phyloP scores from a whole-genome alignment of 23 red algal genomes.

The Pyropia yezoensis region DNA sequence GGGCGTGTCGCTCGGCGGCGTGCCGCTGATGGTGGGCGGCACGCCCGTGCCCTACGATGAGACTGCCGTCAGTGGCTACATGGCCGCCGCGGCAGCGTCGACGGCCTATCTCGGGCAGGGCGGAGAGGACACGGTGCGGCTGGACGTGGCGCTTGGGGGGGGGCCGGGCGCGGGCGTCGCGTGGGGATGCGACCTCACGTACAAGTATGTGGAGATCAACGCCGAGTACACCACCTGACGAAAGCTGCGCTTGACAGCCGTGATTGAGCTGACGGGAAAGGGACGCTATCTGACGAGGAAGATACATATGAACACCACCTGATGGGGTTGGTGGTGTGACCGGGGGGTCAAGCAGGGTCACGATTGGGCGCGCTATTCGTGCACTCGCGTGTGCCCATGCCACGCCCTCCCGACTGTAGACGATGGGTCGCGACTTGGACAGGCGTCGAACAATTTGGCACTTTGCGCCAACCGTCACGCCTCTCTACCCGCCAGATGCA shows the following conservation, averaged over 20 bases:
- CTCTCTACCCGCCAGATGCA: too few species aligned
- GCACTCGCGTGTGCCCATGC: too few species aligned
- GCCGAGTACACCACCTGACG: conserved; percentile 95
- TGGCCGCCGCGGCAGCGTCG: conserved; percentile 44
- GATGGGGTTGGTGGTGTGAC: too few species aligned
- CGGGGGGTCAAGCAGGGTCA: neutral
- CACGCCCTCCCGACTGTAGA: too few species aligned
- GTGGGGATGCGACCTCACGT: conserved; percentile 96
- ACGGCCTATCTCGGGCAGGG: conserved; percentile 31
- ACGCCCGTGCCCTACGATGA: conserved; percentile 70
- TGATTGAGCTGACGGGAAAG: too few species aligned
- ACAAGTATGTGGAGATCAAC: conserved; percentile 97
- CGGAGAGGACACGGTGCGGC: conserved; percentile 64
- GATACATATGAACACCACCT: too few species aligned
- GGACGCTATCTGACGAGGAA: too few species aligned
- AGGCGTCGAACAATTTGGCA: too few species aligned
- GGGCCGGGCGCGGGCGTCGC: conserved; percentile 55
- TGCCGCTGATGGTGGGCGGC: conserved; percentile 63
- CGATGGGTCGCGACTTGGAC: too few species aligned
- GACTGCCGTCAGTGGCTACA: conserved; percentile 55
- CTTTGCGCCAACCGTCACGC: too few species aligned
- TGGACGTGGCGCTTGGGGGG: conserved; percentile 56
- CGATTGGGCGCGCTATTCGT: too few species aligned
- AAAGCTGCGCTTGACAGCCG: too few species aligned
- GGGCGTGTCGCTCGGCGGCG: conserved; percentile 55